Evolutionary conservation across 805 yeast genomes (phyloP), one percentile per base, ranked within the genome.

Genomic region (Metschnikowia borealis): DNA sequence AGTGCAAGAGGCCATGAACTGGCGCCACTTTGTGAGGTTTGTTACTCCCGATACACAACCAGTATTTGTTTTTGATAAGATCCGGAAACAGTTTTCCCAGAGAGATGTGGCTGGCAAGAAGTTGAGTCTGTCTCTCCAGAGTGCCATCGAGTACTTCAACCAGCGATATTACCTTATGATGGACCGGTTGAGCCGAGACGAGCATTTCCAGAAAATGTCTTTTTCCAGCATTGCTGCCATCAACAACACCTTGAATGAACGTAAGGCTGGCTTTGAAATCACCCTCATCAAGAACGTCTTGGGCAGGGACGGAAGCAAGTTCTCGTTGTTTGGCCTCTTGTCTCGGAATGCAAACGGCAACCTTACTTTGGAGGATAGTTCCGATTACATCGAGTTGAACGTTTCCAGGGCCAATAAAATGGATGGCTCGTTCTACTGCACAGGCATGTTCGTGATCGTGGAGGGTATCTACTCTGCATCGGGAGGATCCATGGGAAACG

Each of bases 391-490:
- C 10, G 84, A 81, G 56, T 68, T 94, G 13, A 87, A 87, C 49
- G 60, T 87, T 5, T 68, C 76, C 8, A 85, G 84, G 56, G 74
- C 89, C 1, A 71, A 75, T 15, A 84, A 86, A 40, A 78, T 86
- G 1, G 73, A 73, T 2, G 89, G 84, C 0, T 76, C 85, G 7
- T 91, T 81, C 60, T 84, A 80, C 60, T 80, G 84, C 2, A 75
- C 81, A 0, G 98, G 99, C 1, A 83, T 85, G 72, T 82, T 85
- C 58, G 81, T 89, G 0, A 68, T 92, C 2, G 85, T 87, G 47
- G 96, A 89, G 61, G 99, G 99, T 15, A 81, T 88, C 15, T 89
- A 89, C 62, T 81, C 84, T 14, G 83, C 84, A 3, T 79, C 82
- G 15, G 82, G 84, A 2, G 82, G 78, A 44, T 59, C 69, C 8